phyloP scores from a whole-genome alignment of 768 basidiomycete species.

The Termitomyces sp. region DNA sequence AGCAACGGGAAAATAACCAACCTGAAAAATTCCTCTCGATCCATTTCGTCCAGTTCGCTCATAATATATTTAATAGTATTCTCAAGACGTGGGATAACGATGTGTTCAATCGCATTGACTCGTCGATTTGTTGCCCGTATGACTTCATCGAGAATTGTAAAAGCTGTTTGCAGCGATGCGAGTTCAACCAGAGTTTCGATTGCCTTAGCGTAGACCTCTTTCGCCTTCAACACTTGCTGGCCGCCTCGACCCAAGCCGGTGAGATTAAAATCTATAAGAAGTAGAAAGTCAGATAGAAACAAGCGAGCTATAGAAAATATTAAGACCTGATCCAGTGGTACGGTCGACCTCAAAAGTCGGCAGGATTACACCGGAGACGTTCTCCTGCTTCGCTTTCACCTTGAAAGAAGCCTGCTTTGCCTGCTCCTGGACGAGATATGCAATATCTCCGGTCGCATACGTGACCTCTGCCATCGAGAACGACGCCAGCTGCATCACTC shows the following conservation, averaged over 20 bases:
- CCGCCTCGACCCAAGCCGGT: slow-evolving; percentile 97
- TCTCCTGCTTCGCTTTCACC: slow-evolving; percentile 94
- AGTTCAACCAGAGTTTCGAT: slow-evolving; percentile 96
- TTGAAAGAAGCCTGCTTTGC: slow-evolving; percentile 88
- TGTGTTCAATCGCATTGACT: slow-evolving; percentile 97
- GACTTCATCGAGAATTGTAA: slow-evolving; percentile 97
- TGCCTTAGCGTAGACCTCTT: slow-evolving; percentile 97
- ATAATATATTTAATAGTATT: slow-evolving; percentile 98
- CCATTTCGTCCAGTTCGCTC: slow-evolving; percentile 98
- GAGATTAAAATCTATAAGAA: slow-evolving; percentile 78
- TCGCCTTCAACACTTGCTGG: slow-evolving; percentile 90
- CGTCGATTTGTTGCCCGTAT: slow-evolving; percentile 98
- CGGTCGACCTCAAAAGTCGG: slow-evolving; percentile 94
- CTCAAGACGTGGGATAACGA: slow-evolving; percentile 91
- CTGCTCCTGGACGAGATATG: slow-evolving; percentile 96
- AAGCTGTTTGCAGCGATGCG: slow-evolving; percentile 94
- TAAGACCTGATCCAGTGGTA: slow-evolving; percentile 71
- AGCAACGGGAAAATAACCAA: slow-evolving; percentile 19
- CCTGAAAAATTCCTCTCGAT: slow-evolving; percentile 93
- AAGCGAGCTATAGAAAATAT: not conserved
- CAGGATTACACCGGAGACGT: slow-evolving; percentile 93
- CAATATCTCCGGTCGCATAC: slow-evolving; percentile 95
- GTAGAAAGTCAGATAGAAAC: not conserved
- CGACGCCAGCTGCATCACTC: slow-evolving; percentile 97
- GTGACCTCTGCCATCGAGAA: slow-evolving; percentile 99